phyloP scores from a whole-genome alignment of 108 stramenopile species.

The Pseudonitzschia multiseries region DNA sequence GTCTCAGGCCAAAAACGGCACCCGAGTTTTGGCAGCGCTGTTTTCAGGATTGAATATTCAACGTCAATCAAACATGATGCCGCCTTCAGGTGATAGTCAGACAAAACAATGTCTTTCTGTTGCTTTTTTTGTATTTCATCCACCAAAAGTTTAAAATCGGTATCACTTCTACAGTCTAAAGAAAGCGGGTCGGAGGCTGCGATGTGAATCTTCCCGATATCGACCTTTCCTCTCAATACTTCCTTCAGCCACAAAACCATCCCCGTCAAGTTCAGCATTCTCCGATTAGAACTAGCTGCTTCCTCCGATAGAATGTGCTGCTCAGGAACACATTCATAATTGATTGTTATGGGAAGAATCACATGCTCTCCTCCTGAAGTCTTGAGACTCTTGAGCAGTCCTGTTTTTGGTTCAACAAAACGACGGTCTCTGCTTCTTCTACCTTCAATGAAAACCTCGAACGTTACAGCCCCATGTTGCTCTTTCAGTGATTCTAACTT shows the following conservation, averaged over 20 bases:
- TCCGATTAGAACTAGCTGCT: slow-evolving; percentile 32
- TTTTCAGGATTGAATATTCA: slow-evolving; percentile 24
- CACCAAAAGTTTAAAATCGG: slow-evolving; percentile 35
- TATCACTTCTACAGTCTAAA: slow-evolving; percentile 23
- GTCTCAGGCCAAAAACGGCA: slow-evolving; percentile 36
- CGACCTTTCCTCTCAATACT: slow-evolving; percentile 49
- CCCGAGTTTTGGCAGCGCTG: slow-evolving; percentile 47
- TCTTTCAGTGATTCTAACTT: slow-evolving; percentile 22
- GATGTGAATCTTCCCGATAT: slow-evolving; percentile 72
- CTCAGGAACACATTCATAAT: slow-evolving; percentile 84
- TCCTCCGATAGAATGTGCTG: slow-evolving; percentile 58
- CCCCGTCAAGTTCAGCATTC: slow-evolving; percentile 16
- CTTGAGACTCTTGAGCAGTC: slow-evolving; percentile 66
- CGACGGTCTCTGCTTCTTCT: slow-evolving; percentile 78
- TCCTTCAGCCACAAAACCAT: slow-evolving; percentile 33
- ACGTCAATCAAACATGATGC: slow-evolving; percentile 47
- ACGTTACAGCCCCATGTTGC: slow-evolving; percentile 20
- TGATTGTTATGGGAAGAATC: slow-evolving; percentile 80
- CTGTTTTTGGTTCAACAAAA: slow-evolving; percentile 78
- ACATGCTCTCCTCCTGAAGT: slow-evolving; percentile 45
- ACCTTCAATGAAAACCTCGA: slow-evolving; percentile 89
- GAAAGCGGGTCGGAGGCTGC: slow-evolving; percentile 55
- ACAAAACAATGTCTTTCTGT: slow-evolving; percentile 47
- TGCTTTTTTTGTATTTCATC: slow-evolving; percentile 59
- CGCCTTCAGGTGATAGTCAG: slow-evolving; percentile 67